Evolutionary conservation across 139 green algal genomes (phyloP), one percentile per base, ranked within the genome.

Genomic region (Deuterostichococcus epilithicus): DNA sequence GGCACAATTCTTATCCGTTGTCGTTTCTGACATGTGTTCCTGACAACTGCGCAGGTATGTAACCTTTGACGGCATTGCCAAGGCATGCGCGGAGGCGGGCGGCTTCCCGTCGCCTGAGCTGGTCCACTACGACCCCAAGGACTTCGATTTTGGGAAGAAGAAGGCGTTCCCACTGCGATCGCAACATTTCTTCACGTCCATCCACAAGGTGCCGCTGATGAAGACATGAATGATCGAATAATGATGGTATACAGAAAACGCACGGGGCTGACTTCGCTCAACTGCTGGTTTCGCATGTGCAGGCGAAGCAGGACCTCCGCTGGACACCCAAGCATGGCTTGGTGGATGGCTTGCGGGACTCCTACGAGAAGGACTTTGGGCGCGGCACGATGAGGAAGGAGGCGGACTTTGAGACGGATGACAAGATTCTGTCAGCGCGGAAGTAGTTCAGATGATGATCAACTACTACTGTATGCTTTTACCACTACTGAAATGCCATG

Each of bases 141-240:
- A 97, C 45, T 97, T 94, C 79, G 95, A 98, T 87, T 97, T 98
- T 86, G 93, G 91, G 68, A 94, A 93, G 83, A 83, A 83, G 65
- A 96, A 98, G 91, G 83, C 94, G 3, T 98, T 98, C 94, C 95
- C 95, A 33, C 87, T 98, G 85, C 88, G 95, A 45, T 92, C 97
- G 81, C 94, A 98, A 88, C 95, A 98, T 86, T 98, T 98, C 85
- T 98, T 98, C 78, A 84, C 95, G 0, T 97, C 90, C 5, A 84
- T 98, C 28, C 89, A 97, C 79, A 98, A 98, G 91, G 92, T 81
- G 36, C 3, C 38, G 6, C 3, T 60, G 68, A 72, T 47, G 5
- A 72, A 72, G n/a, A 1, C 22, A 35, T 33, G 13, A 18, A 58
- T 59, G 69, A 72, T 25, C 69, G n/a, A 47, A 1, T 33, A 18